Evolutionary conservation across 2,329 filamentous ascomycete species (phyloP).

Genomic region (Fonsecaea pugnacius): DNA sequence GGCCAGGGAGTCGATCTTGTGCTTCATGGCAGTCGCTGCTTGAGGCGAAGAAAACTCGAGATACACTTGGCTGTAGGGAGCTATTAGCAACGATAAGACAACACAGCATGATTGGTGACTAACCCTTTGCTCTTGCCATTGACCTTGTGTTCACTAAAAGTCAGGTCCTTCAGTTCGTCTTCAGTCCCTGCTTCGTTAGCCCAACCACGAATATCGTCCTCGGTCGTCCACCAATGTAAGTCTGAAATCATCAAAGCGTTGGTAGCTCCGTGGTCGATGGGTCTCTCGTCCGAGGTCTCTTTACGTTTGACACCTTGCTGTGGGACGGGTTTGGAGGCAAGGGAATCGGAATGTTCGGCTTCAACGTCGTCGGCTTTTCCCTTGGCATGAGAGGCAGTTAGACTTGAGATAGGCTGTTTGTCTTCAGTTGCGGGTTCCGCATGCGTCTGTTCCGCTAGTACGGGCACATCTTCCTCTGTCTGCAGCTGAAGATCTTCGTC

Average conservation of each 20-base stretch:
- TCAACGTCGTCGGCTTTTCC: slow-evolving; percentile 11
- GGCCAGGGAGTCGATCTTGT: slow-evolving; percentile 71
- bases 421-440: slow-evolving; percentile 15
- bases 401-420: slow-evolving; percentile 5
- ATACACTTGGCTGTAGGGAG: slow-evolving; percentile 67
- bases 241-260: slow-evolving; percentile 84
- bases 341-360: slow-evolving; percentile 6
- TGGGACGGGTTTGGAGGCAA: slow-evolving; percentile 43
- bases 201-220: slow-evolving; percentile 93
- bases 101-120: slow-evolving; percentile 40
- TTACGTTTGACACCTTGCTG: slow-evolving; percentile 67
- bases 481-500: slow-evolving; percentile 26
- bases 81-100: slow-evolving; percentile 5
- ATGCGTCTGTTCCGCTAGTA: slow-evolving; percentile 5
- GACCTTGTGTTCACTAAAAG: slow-evolving; percentile 97
- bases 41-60: slow-evolving; percentile 82
- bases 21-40: slow-evolving; percentile 83
- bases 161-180: slow-evolving; percentile 84
- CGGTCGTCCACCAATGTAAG: slow-evolving; percentile 94
- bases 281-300: slow-evolving; percentile 60
- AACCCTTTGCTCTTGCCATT: slow-evolving; percentile 99
- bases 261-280: slow-evolving; percentile 63
- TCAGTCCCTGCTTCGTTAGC: slow-evolving; percentile 78
- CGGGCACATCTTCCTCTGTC: slow-evolving; percentile 21
- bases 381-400: not conserved